Conservation (phyloP, 139 green algal genomes). For the Deuterostichococcus epilithicus region DNA sequence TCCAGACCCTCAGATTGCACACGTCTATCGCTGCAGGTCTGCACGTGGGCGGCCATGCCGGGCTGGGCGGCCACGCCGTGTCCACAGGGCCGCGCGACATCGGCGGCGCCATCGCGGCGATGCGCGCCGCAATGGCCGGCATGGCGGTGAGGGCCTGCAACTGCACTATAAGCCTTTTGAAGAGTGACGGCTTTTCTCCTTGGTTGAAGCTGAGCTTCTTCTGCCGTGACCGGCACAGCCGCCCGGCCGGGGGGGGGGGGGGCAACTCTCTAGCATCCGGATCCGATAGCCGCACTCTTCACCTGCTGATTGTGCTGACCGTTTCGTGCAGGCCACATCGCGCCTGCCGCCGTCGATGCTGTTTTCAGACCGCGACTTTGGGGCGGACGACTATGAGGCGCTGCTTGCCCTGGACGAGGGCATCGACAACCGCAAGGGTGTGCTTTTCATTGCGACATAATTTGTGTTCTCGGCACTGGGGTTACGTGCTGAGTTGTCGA, state of each 20-base stretch:
- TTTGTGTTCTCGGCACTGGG: too few relatives aligned
- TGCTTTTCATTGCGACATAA: neutral
- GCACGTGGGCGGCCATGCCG: neutral
- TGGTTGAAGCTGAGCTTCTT: too few relatives aligned
- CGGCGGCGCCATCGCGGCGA: neutral
- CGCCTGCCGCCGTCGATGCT: constrained; percentile 28
- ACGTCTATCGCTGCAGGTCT: neutral
- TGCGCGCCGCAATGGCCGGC: neutral
- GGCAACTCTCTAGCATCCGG: too few relatives aligned
- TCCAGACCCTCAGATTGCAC: too few relatives aligned
- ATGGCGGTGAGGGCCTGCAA: neutral
- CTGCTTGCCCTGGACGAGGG: constrained; percentile 36
- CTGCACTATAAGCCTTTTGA: too few relatives aligned
- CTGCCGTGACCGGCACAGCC: neutral
- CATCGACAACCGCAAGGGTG: constrained; percentile 27
- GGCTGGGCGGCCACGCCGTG: neutral
- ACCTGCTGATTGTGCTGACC: neutral
- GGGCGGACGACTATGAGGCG: constrained; percentile 33
- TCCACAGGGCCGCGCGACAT: too few relatives aligned
- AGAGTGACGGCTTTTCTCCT: too few relatives aligned
- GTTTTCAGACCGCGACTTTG: constrained; percentile 33
- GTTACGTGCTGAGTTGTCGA: neutral
- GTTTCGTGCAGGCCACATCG: neutral
- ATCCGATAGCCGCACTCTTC: neutral
- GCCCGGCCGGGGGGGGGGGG: too few relatives aligned